A percentile compares a stretch with the other conserved stretches of the same genome.
phyloP scores from a whole-genome alignment of 116 monocot species.

The Dioscorea cayenensis region DNA sequence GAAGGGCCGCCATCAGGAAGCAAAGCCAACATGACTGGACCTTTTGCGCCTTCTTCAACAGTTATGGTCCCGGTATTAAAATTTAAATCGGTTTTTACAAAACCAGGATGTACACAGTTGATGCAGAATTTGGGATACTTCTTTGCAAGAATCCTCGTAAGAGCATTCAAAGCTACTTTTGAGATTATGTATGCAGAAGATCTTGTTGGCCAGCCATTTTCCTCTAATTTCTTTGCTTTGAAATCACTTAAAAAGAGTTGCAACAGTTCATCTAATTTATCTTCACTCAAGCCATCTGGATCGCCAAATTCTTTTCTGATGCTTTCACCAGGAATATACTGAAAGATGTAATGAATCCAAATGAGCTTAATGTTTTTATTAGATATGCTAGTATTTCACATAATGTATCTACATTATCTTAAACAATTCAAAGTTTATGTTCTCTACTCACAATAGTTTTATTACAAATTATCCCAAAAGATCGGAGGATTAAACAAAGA shows the following conservation, averaged over 20 bases:
- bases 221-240: slow-evolving; percentile 10
- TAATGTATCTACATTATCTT: too few relatives aligned
- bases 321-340: background rate
- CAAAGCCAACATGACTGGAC: background rate
- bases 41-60: background rate
- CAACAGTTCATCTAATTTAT: slow-evolving; percentile 6
- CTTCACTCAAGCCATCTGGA: background rate
- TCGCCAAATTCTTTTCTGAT: too few relatives aligned
- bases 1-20: too few relatives aligned
- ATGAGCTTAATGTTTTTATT: too few relatives aligned
- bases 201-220: slow-evolving; percentile 23
- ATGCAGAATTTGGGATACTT: background rate
- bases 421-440: too few relatives aligned
- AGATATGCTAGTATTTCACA: too few relatives aligned
- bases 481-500: too few relatives aligned
- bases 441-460: too few relatives aligned
- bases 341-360: too few relatives aligned
- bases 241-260: slow-evolving; percentile 15
- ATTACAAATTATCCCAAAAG: background rate
- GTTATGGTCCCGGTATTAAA: background rate
- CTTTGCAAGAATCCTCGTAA: slow-evolving; percentile 1
- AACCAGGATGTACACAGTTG: background rate
- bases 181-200: slow-evolving; percentile 8
- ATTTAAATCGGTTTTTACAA: background rate
- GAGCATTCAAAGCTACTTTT: background rate